Conservation (phyloP, 208 protist species). For the Wallacemonas sp. region DNA sequence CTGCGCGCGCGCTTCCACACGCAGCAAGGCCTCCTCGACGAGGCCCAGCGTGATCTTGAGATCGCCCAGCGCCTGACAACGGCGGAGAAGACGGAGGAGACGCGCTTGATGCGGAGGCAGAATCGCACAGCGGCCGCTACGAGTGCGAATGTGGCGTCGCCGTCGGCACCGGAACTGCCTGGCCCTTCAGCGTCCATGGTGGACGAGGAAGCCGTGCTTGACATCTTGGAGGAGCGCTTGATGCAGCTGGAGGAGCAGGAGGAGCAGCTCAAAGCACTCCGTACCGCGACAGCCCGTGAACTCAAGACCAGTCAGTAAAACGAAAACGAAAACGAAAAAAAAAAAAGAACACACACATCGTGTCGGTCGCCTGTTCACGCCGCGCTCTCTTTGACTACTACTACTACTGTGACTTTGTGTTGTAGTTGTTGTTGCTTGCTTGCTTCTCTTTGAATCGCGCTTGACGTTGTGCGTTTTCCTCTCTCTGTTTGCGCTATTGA, state of each 20-base stretch:
- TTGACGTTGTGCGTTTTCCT: no score
- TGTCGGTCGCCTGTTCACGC: no score
- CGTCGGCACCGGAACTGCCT: neutral
- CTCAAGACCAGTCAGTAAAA: neutral
- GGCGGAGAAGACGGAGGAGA: constrained; percentile 10
- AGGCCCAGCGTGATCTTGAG: constrained; percentile 18
- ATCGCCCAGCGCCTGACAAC: constrained; percentile 13
- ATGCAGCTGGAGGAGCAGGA: constrained; percentile 6
- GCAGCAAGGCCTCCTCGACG: neutral
- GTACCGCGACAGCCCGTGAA: neutral
- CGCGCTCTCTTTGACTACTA: no score
- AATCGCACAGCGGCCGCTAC: neutral
- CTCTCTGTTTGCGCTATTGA: no score
- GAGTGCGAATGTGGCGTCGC: neutral
- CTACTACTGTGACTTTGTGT: neutral
- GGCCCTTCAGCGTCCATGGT: neutral
- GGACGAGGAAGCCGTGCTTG: neutral
- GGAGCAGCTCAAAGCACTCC: constrained; percentile 5
- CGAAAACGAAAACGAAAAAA: neutral
- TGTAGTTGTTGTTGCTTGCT: neutral
- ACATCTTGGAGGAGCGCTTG: constrained; percentile 9
- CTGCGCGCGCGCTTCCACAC: constrained; percentile 11
- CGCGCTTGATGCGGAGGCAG: neutral
- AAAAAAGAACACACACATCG: neutral
- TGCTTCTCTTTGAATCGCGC: no score